These are phyloP conservation scores for Escallonia herrerae DNA, from an alignment of 129 eudicot genomes.

Conservation along the genomic window DNA sequence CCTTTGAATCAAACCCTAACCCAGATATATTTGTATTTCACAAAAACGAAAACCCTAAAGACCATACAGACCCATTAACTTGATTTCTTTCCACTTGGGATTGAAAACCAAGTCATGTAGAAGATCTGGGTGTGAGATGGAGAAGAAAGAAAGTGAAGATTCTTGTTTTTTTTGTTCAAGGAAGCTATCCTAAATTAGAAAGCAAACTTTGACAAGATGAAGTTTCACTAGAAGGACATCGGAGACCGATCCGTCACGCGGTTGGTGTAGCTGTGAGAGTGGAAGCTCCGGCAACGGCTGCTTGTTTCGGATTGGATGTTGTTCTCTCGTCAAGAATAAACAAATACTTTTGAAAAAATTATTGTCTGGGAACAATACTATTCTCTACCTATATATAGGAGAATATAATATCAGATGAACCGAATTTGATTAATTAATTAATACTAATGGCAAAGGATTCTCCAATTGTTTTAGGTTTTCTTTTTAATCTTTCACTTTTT, in stretches of 20 bases:
- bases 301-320: constrained; percentile 22
- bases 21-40: background rate
- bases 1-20: background rate
- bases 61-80: background rate
- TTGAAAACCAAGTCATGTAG: too few species aligned
- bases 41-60: background rate
- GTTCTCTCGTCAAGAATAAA: constrained; percentile 8
- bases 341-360: background rate
- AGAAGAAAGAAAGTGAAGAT: too few species aligned
- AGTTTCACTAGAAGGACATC: too few species aligned
- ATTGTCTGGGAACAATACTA: background rate
- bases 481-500: background rate
- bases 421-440: background rate
- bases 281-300: background rate
- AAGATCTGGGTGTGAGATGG: too few species aligned
- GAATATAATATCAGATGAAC: background rate
- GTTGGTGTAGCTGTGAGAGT: constrained; percentile 5
- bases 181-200: too few species aligned
- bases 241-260: too few species aligned
- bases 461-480: too few species aligned
- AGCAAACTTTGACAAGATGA: too few species aligned
- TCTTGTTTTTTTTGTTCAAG: too few species aligned
- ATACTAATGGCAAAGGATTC: background rate
- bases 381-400: too few species aligned
- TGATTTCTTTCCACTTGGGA: too few species aligned